Evolutionary conservation across 2,329 filamentous ascomycete species (phyloP), one percentile per base, ranked within the genome.

Genomic region (Diaporthe vexans): DNA sequence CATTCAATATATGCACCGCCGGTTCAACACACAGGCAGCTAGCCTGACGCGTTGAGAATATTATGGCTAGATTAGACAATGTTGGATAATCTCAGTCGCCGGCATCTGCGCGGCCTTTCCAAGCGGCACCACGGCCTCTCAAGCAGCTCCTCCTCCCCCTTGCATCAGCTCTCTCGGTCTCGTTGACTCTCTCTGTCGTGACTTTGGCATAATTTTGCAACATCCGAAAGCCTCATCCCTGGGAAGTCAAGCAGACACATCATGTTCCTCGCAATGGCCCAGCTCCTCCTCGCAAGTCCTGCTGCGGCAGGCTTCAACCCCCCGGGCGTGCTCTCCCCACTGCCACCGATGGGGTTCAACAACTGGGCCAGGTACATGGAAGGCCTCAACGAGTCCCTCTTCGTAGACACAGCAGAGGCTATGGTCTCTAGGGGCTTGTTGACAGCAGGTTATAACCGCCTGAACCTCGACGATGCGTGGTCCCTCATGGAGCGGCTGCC

Each of bases 331-430:
- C 73, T 76, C 40, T 84, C 37, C 78, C 82, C 33, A 80, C 81
- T 5, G 3, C 85, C 87, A 1, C 86, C 87, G 13, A 88, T 88
- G 87, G 87, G 86, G 33, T 89, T 87, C 81, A 88, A 88, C 78
- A 86, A 86, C 76, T 89, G 87, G 87, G 81, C 86, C 1, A 84
- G 85, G 48, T 86, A 86, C 78, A 81, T 82, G 80, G 87, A 85
- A 77, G 82, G 84, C 67, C 82, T 88, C 29, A 88, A 87, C 75
- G 84, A 88, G 76, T 83, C 84, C 5, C 79, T 88, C 5, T 88
- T 88, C 73, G 82, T 83, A 9, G 80, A 85, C 9, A 88, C 86
- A 0, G 86, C 86, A 3, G 82, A 87, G 52, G 80, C 84, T 24
- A 88, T 88, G 84, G 74, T 79, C 5, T 78, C 79, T 13, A 85